Evolutionary conservation across 768 basidiomycete species (phyloP).

Genomic region (Cyclocybe aegerita): DNA sequence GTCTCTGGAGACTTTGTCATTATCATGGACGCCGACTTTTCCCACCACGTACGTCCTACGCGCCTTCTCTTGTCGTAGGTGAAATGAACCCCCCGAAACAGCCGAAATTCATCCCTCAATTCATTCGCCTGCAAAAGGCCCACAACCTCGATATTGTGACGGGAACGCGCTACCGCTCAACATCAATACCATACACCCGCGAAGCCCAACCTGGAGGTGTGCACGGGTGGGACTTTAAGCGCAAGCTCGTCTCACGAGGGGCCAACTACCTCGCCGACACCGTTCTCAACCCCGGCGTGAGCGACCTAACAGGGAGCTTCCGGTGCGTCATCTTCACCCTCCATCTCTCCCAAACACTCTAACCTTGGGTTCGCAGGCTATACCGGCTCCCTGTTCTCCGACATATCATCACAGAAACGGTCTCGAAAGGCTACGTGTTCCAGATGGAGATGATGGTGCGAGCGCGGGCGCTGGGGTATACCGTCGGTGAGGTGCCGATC

Average conservation of each 20-base stretch:
- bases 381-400: slow-evolving; percentile 76
- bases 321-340: slow-evolving; percentile 45
- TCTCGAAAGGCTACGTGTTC: slow-evolving; percentile 92
- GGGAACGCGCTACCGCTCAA: slow-evolving; percentile 81
- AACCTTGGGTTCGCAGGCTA: slow-evolving; percentile 41
- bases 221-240: slow-evolving; percentile 89
- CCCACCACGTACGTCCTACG: slow-evolving; percentile 73
- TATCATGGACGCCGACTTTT: slow-evolving; percentile 98
- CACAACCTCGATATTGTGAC: slow-evolving; percentile 92
- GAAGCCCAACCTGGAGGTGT: slow-evolving; percentile 80
- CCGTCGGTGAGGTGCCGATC: slow-evolving; percentile 88
- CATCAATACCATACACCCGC: slow-evolving; percentile 52
- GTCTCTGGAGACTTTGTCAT: slow-evolving; percentile 91
- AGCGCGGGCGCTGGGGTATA: slow-evolving; percentile 79
- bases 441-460: slow-evolving; percentile 99
- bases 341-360: not conserved
- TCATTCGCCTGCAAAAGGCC: slow-evolving; percentile 82
- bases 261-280: slow-evolving; percentile 91
- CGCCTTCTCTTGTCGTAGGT: not conserved
- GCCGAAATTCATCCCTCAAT: slow-evolving; percentile 95
- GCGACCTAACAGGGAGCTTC: slow-evolving; percentile 90
- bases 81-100: slow-evolving; percentile 22
- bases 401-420: slow-evolving; percentile 81
- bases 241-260: slow-evolving; percentile 84
- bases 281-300: slow-evolving; percentile 81